Conservation (phyloP, 108 stramenopile species). For the Epipyxis sp. region DNA sequence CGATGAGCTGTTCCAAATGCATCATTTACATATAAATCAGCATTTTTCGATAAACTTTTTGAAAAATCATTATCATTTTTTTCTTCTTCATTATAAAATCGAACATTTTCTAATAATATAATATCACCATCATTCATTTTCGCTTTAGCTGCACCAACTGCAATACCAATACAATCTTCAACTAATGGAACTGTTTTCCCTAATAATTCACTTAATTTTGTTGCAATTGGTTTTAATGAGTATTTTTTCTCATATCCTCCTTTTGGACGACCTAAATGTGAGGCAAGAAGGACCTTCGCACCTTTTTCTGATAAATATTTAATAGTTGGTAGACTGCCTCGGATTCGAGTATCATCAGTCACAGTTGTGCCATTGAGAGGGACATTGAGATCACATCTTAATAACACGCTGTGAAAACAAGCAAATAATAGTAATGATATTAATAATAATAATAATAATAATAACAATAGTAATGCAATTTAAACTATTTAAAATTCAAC, state of each 20-base stretch:
- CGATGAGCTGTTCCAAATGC: slow-evolving; percentile 99
- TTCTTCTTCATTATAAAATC: slow-evolving; percentile 78
- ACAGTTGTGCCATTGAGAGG: slow-evolving; percentile 90
- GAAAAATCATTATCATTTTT: slow-evolving; percentile 51
- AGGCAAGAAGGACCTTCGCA: slow-evolving; percentile 90
- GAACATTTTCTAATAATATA: slow-evolving; percentile 88
- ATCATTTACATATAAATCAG: slow-evolving; percentile 95
- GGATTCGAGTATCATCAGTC: slow-evolving; percentile 98
- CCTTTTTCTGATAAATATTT: slow-evolving; percentile 93
- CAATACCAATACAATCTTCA: slow-evolving; percentile 82
- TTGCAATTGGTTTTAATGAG: slow-evolving; percentile 92
- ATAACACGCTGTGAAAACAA: too few species aligned
- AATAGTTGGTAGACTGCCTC: slow-evolving; percentile 95
- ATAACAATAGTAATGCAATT: too few species aligned
- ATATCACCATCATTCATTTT: slow-evolving; percentile 71
- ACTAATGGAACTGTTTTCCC: slow-evolving; percentile 74
- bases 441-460: too few species aligned
- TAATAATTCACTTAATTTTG: slow-evolving; percentile 86
- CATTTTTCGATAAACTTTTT: slow-evolving; percentile 60
- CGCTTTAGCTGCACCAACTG: slow-evolving; percentile 75
- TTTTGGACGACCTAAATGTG: slow-evolving; percentile 98
- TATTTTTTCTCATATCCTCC: slow-evolving; percentile 95
- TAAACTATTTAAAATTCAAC: too few species aligned
- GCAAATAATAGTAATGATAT: too few species aligned
- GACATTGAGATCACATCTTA: slow-evolving; percentile 96